Percentiles rank a stretch among this genome's conserved stretches.
Evolutionary conservation across 768 basidiomycete genomes (phyloP).

Genomic region (Trametes villosa): DNA sequence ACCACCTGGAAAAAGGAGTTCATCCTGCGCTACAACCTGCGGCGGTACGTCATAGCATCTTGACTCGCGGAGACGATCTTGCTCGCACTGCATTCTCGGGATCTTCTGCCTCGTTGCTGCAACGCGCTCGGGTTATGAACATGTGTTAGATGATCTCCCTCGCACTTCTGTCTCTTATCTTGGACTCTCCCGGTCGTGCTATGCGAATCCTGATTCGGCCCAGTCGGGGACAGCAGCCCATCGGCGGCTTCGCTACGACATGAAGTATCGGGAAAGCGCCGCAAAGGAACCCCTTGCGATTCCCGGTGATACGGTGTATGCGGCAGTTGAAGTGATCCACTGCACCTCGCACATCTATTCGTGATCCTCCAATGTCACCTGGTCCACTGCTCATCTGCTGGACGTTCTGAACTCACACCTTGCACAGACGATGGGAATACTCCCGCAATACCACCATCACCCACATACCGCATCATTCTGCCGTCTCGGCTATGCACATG

Average conservation of each 20-base stretch:
- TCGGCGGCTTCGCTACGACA: too few species aligned
- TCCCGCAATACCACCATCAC: slow-evolving; percentile 63
- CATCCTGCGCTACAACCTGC: slow-evolving; percentile 56
- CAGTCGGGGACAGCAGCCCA: too few species aligned
- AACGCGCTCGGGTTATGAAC: slow-evolving; percentile 3
- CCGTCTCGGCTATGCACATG: slow-evolving; percentile 61
- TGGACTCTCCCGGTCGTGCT: not conserved
- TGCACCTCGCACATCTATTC: not conserved
- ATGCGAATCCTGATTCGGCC: too few species aligned
- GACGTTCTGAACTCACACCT: not conserved
- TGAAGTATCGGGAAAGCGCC: too few species aligned
- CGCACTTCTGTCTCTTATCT: not conserved
- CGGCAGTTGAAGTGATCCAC: not conserved
- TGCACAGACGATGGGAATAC: slow-evolving; percentile 67
- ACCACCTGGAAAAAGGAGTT: slow-evolving; percentile 74
- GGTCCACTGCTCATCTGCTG: not conserved
- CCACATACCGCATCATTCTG: slow-evolving; percentile 65
- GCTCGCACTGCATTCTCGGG: not conserved
- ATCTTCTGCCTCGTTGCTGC: slow-evolving; percentile 8
- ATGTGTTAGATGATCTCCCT: not conserved
- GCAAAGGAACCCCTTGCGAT: too few species aligned
- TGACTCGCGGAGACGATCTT: slow-evolving; percentile 1
- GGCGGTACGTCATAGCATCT: slow-evolving; percentile 47
- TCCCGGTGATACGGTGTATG: not conserved
- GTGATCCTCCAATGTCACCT: not conserved